Percentiles rank a stretch among this genome's conserved stretches.
phyloP scores from a whole-genome alignment of 1,284 basidiomycete genomes.

The Melampsora americana region DNA sequence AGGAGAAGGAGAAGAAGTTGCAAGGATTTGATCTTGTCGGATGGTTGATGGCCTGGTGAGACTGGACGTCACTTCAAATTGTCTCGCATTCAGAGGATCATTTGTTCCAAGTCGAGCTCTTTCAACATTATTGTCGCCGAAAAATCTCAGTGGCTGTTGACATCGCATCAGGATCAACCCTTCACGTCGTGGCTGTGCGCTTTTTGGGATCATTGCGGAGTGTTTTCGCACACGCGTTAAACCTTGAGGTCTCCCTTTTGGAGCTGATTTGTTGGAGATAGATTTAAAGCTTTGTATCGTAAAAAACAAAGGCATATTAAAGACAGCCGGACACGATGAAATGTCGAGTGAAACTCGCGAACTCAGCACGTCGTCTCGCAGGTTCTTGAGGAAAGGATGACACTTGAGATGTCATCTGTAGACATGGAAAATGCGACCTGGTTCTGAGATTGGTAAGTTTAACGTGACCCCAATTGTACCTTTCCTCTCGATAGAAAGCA shows the following conservation, averaged over 20 bases:
- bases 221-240: background rate
- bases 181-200: background rate
- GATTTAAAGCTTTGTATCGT: background rate
- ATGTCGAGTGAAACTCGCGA: background rate
- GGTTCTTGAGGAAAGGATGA: constrained; percentile 6
- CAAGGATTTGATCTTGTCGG: background rate
- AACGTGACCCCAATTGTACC: constrained; percentile 42
- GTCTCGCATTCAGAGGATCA: background rate
- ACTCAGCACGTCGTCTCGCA: background rate
- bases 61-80: background rate
- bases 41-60: background rate
- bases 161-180: background rate
- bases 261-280: background rate
- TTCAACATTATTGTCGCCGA: background rate
- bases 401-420: constrained; percentile 41
- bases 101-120: background rate
- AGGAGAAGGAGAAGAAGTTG: background rate
- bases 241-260: background rate
- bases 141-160: background rate
- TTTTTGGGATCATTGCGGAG: too few relatives aligned
- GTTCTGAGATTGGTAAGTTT: constrained; percentile 1
- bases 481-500: constrained; percentile 26
- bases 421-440: background rate
- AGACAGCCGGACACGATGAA: background rate
- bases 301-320: background rate